These are phyloP conservation scores for Wickerhamomyces canadensis DNA, from an alignment of 805 yeast species.

Conservation along the genomic window DNA sequence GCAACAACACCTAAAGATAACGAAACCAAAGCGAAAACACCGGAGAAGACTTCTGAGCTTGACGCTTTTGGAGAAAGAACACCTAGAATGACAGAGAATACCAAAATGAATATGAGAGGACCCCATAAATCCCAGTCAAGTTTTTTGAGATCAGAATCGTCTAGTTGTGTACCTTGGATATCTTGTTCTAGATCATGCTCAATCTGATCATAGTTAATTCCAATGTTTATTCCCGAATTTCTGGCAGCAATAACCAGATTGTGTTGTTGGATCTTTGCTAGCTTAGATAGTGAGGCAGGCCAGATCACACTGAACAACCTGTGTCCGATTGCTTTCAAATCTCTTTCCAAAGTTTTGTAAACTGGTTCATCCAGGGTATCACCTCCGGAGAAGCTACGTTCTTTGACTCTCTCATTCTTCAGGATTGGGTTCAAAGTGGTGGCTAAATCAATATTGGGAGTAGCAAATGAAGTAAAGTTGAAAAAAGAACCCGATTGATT, in stretches of 20 bases:
- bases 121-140: constrained; percentile 70
- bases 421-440: constrained; percentile 26
- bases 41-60: constrained; percentile 53
- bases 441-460: constrained; percentile 28
- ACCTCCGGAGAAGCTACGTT: constrained; percentile 45
- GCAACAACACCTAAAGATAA: constrained; percentile 55
- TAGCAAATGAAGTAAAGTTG: constrained; percentile 24
- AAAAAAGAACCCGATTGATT: constrained; percentile 15
- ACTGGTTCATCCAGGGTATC: constrained; percentile 73
- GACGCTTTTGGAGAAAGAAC: constrained; percentile 22
- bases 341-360: constrained; percentile 44
- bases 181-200: constrained; percentile 25
- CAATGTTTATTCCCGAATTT: constrained; percentile 26
- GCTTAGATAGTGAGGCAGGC: constrained; percentile 28
- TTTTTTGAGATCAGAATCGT: constrained; percentile 20
- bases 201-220: constrained; percentile 23
- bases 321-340: constrained; percentile 37
- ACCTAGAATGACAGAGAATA: constrained; percentile 44
- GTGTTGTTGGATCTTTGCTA: constrained; percentile 27
- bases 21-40: constrained; percentile 62
- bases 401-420: constrained; percentile 23
- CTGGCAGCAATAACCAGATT: constrained; percentile 24
- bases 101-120: constrained; percentile 56
- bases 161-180: constrained; percentile 18
- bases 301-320: constrained; percentile 39